Conservation (phyloP, 164 flowering plant species). For the Vitis amurensis region DNA sequence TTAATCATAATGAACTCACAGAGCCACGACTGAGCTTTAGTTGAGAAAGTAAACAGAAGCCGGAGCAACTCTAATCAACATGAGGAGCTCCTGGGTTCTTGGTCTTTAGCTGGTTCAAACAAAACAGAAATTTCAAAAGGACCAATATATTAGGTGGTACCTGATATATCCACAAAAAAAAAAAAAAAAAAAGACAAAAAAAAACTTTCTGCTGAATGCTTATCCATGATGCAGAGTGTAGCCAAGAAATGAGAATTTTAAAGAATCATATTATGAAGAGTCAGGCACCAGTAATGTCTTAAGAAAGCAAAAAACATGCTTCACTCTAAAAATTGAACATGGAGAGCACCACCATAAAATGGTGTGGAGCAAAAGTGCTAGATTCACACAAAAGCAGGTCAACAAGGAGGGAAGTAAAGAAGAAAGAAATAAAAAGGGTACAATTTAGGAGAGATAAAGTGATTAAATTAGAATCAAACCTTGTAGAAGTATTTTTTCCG, state of each 20-base stretch:
- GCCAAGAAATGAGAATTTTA: too few species aligned
- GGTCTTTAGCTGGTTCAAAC: conserved; percentile 45
- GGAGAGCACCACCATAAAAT: background rate
- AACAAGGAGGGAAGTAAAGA: background rate
- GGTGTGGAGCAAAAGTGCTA: background rate
- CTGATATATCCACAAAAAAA: background rate
- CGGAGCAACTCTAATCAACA: conserved; percentile 15
- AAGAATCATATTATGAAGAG: background rate
- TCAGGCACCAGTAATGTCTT: background rate
- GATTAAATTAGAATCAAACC: conserved; percentile 36
- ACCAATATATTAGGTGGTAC: background rate
- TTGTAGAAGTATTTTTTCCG: conserved; percentile 82
- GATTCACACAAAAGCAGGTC: background rate
- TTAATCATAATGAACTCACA: background rate
- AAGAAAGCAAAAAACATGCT: background rate
- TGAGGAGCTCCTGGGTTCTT: conserved; percentile 34
- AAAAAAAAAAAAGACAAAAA: background rate
- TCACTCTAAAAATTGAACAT: background rate
- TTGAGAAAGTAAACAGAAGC: too few species aligned
- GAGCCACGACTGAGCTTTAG: conserved; percentile 8
- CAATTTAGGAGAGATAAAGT: background rate
- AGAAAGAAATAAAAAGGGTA: background rate
- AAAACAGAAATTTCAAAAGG: conserved; percentile 9
- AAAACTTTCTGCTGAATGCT: too few species aligned
- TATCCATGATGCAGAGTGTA: too few species aligned